Base-by-base conservation (phyloP, 768 basidiomycete species). In the Mycena polygramma region DNA sequence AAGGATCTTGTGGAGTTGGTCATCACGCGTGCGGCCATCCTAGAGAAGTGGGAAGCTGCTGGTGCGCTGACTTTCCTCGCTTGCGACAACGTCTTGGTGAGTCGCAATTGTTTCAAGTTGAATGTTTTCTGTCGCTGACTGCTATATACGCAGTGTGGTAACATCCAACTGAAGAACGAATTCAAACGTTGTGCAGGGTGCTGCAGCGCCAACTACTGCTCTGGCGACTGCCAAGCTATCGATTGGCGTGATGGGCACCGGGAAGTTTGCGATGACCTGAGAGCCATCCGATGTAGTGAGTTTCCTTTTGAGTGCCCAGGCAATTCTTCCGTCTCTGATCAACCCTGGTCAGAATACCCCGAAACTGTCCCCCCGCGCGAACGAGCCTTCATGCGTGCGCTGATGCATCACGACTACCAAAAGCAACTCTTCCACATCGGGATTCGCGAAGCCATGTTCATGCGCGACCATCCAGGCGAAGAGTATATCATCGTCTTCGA, bases 391-490 rank as follows among this genome's bases (percentile, higher is more conserved):
- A n/a, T n/a, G n/a, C n/a, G n/a, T n/a, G n/a, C n/a, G n/a, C n/a
- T n/a, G n/a, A n/a, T n/a, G n/a, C n/a, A n/a, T n/a, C n/a, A n/a
- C n/a, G n/a, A n/a, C n/a, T 4, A 26, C 30, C 14, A 19, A 59
- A 43, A 26, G 15, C 60, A 51, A 30, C 58, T 22, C n/a, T n/a
- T 45, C 9, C 14, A 46, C 19, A n/a, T 45, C 13, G 19, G 30
- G 15, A n/a, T 51, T 52, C 60, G 14, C 9, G 20, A 51, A 2
- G 37, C 52, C 22, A 20, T 35, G 11, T 62, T 62, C 48, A 62
- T 62, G 60, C 49, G 49, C 60, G 48, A 49, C 30, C n/a, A 36
- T 37, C 60, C 60, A 3, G 60, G 48, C 36, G 48, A 49, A 36
- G 46, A 49, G 9, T 51, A 36, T n/a, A 24, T 49, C 35, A 26